Percentiles rank a stretch among this genome's conserved stretches.
Evolutionary conservation across 2,329 filamentous ascomycete species (phyloP).

Genomic region (Huntiella omanensis): DNA sequence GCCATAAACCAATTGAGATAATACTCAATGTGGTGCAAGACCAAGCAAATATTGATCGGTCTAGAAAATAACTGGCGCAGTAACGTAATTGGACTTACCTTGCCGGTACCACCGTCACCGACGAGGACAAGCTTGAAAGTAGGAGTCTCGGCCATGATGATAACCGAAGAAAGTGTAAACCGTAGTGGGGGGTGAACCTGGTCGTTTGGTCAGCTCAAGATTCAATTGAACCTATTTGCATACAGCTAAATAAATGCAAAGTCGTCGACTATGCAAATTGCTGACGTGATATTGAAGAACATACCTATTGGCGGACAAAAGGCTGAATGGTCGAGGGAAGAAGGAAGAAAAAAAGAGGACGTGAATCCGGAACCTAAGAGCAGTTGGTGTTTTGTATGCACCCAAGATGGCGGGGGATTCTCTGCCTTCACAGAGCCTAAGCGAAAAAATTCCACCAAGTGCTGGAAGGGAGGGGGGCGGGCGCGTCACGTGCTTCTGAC

Average conservation of each 20-base stretch:
- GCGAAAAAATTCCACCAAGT: constrained; percentile 9
- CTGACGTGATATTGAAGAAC: neutral
- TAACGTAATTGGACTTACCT: constrained; percentile 36
- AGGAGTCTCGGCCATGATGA: constrained; percentile 22
- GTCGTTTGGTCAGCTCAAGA: neutral
- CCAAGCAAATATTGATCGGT: neutral
- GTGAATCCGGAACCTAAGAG: constrained; percentile 10
- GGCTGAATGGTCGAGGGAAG: constrained; percentile 8
- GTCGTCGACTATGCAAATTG: neutral
- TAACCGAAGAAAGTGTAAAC: constrained; percentile 17
- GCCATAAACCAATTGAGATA: neutral
- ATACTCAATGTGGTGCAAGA: neutral
- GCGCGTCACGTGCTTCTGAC: constrained; percentile 10
- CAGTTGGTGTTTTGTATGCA: constrained; percentile 12
- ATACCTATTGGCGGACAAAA: constrained; percentile 10
- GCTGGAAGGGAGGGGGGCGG: constrained; percentile 4
- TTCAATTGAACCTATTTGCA: no score
- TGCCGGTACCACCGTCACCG: constrained; percentile 97
- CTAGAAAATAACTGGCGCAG: neutral
- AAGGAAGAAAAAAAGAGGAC: constrained; percentile 10
- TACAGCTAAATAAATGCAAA: no score
- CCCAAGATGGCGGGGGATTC: constrained; percentile 11
- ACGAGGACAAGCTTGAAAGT: constrained; percentile 99
- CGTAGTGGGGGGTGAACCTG: constrained; percentile 20
- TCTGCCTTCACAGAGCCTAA: constrained; percentile 8